A percentile compares a stretch with the other conserved stretches of the same genome.
These are phyloP conservation scores for Tylopilus cervinicoccineus DNA, from an alignment of 768 basidiomycete species.

Conservation along the genomic window DNA sequence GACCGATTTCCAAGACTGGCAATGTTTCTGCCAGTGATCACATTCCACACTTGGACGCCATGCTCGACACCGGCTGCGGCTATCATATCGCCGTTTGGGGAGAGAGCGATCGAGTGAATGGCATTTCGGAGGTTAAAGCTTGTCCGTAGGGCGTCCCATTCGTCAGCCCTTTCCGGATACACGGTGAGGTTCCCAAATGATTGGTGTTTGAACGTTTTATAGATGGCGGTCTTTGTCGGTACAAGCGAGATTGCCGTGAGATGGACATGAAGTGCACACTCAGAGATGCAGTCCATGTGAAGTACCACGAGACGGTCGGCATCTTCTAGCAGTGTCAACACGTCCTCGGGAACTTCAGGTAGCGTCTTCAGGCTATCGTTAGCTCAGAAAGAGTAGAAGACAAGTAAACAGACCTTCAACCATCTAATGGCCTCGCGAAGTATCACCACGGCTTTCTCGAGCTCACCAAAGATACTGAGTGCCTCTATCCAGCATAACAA, in stretches of 20 bases:
- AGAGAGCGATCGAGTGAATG: conserved; percentile 17
- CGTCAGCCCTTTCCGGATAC: not conserved
- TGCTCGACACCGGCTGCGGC: conserved; percentile 15
- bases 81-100: conserved; percentile 7
- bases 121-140: not conserved
- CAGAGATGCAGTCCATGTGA: conserved; percentile 17
- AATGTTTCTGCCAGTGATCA: conserved; percentile 16
- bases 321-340: conserved; percentile 11
- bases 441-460: conserved; percentile 14
- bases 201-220: conserved; percentile 9
- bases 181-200: not conserved
- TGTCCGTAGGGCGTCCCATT: not conserved
- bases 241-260: conserved; percentile 6
- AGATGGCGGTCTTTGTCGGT: not conserved
- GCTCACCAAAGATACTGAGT: conserved; percentile 16
- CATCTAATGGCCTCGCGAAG: conserved; percentile 12
- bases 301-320: conserved; percentile 19
- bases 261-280: conserved; percentile 20
- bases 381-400: not conserved
- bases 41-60: conserved; percentile 23
- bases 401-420: conserved; percentile 9
- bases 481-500: conserved; percentile 19
- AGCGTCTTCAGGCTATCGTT: conserved; percentile 4
- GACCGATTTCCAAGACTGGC: conserved; percentile 16
- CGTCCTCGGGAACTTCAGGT: conserved; percentile 3